phyloP scores from a whole-genome alignment of 768 basidiomycete genomes.

The Trametes cubensis region DNA sequence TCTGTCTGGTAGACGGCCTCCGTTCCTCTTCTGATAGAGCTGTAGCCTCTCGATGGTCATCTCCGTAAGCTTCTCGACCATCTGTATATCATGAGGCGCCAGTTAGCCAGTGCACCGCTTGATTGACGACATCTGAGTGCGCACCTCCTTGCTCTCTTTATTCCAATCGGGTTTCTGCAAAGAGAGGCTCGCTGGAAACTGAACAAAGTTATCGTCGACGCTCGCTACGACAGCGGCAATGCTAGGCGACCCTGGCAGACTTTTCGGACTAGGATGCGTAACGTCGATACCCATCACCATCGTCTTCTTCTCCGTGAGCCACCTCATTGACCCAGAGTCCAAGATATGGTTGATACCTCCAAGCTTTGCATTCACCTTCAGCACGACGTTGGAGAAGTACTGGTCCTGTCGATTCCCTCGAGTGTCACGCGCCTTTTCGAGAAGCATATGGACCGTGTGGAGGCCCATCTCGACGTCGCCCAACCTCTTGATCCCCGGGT shows the following conservation, averaged over 20 bases:
- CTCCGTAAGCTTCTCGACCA: constrained; percentile 62
- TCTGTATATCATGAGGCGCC: constrained; percentile 46
- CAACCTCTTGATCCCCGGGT: constrained; percentile 79
- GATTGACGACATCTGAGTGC: background rate
- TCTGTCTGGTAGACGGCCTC: constrained; percentile 59
- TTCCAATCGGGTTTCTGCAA: constrained; percentile 58
- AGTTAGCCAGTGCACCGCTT: background rate
- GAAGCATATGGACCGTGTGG: constrained; percentile 73
- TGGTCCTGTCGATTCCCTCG: constrained; percentile 62
- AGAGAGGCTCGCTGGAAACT: constrained; percentile 75
- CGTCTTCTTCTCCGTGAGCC: constrained; percentile 68
- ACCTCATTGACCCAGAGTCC: constrained; percentile 55
- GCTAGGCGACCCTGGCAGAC: constrained; percentile 72
- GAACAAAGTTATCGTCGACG: constrained; percentile 66
- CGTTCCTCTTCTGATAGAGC: constrained; percentile 56
- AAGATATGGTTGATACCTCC: constrained; percentile 79
- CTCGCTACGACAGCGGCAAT: constrained; percentile 85
- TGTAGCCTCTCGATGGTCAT: constrained; percentile 77
- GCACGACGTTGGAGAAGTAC: constrained; percentile 79
- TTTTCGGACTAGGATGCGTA: constrained; percentile 74
- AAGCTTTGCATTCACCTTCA: constrained; percentile 84
- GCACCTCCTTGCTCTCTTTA: constrained; percentile 42
- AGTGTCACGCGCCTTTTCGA: constrained; percentile 59
- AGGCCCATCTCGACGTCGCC: constrained; percentile 76
- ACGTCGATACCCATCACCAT: constrained; percentile 90